These are phyloP conservation scores for Thamnidium elegans DNA, from an alignment of 192 early-diverging fungal genomes.

Conservation along the genomic window DNA sequence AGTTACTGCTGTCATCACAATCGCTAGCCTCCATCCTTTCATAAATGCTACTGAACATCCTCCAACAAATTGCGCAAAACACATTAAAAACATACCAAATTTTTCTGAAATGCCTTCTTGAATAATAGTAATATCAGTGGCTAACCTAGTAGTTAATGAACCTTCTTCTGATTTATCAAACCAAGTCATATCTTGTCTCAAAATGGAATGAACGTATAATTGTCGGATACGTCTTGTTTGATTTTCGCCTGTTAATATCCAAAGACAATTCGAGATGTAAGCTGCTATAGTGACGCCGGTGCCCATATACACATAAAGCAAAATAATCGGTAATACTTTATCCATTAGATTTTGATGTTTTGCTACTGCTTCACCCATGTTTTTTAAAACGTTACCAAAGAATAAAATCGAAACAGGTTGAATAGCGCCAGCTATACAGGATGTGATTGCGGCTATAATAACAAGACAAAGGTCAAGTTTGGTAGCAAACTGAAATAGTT, in stretches of 20 bases:
- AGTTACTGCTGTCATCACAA: conserved; percentile 73
- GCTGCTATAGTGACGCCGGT: conserved; percentile 50
- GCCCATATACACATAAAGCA: conserved; percentile 59
- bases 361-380: conserved; percentile 13
- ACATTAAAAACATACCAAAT: conserved; percentile 65
- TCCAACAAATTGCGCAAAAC: conserved; percentile 60
- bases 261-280: conserved; percentile 58
- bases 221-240: conserved; percentile 63
- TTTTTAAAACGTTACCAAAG: conserved; percentile 33
- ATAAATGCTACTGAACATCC: conserved; percentile 81
- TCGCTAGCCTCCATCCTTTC: conserved; percentile 67
- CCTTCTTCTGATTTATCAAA: conserved; percentile 75
- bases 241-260: conserved; percentile 45
- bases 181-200: conserved; percentile 86
- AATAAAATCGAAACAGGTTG: conserved; percentile 29
- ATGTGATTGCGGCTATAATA: conserved; percentile 2
- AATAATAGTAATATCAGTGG: conserved; percentile 76
- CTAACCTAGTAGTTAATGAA: conserved; percentile 81
- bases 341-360: conserved; percentile 24
- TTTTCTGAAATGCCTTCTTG: conserved; percentile 89
- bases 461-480: conserved; percentile 9
- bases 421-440: conserved; percentile 19
- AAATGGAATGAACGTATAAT: conserved; percentile 67
- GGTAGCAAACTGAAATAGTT: conserved; percentile 64
- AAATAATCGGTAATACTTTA: conserved; percentile 25